These are phyloP conservation scores for Diaporthe humulicola DNA, from an alignment of 2,329 filamentous ascomycete genomes.

Conservation along the genomic window DNA sequence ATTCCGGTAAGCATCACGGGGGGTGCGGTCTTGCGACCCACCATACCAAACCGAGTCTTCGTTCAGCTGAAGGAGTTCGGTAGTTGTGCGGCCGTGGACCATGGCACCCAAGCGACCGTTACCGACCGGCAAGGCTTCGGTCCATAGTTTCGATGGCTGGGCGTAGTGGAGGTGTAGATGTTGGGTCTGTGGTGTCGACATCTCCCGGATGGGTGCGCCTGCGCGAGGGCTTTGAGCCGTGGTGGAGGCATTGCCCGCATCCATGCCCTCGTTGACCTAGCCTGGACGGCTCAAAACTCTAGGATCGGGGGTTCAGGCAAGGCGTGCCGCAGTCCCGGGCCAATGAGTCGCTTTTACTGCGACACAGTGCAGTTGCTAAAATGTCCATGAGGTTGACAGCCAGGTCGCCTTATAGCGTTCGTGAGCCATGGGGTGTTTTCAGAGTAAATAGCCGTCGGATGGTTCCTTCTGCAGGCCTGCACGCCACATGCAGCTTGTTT, in stretches of 20 bases:
- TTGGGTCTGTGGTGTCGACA: background rate
- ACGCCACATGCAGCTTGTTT: constrained; percentile 14
- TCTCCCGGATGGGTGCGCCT: background rate
- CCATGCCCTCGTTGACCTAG: background rate
- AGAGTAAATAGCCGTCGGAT: constrained; percentile 31
- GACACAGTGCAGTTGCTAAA: background rate
- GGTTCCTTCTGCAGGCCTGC: constrained; percentile 3
- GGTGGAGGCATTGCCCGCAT: background rate
- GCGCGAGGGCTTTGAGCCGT: background rate
- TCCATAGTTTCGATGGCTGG: constrained; percentile 48
- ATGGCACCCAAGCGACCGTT: constrained; percentile 60
- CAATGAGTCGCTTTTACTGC: background rate
- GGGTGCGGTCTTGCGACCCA: constrained; percentile 57
- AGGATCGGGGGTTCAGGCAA: background rate
- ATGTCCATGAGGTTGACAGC: background rate
- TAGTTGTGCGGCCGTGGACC: constrained; percentile 58
- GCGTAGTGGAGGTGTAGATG: constrained; percentile 46
- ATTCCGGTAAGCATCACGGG: constrained; percentile 52
- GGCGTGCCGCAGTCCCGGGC: constrained; percentile 33
- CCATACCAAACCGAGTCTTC: constrained; percentile 64
- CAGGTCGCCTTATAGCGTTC: constrained; percentile 12
- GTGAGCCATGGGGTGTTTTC: background rate
- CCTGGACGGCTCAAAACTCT: background rate
- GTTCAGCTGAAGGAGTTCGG: constrained; percentile 60
- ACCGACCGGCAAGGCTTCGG: constrained; percentile 59